Conservation (phyloP, 148 eudicot species). For the Polygonum maritimum region DNA sequence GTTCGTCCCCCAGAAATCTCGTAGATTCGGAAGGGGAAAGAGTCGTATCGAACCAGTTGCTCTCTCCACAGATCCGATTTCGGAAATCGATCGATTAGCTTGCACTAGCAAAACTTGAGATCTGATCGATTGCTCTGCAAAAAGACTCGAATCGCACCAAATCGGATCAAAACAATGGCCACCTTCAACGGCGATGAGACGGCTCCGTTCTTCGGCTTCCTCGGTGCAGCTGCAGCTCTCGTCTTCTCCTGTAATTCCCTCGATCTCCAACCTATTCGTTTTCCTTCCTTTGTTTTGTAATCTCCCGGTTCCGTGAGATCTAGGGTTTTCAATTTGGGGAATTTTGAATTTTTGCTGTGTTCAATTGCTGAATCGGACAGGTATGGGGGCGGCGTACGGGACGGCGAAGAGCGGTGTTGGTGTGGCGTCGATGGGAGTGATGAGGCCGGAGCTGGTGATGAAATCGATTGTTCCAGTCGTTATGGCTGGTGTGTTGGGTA, state of each 20-base stretch:
- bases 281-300: background rate
- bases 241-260: slow-evolving; percentile 18
- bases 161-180: slow-evolving; percentile 8
- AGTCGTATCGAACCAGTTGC: background rate
- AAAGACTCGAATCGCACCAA: background rate
- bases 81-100: background rate
- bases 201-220: slow-evolving; percentile 18
- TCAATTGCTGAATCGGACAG: background rate
- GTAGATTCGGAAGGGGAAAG: background rate
- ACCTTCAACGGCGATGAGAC: slow-evolving; percentile 20
- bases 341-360: background rate
- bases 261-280: background rate
- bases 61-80: background rate
- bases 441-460: slow-evolving; percentile 20
- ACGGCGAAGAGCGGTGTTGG: slow-evolving; percentile 20
- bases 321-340: slow-evolving; percentile 5
- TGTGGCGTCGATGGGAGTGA: slow-evolving; percentile 20
- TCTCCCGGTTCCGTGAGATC: background rate
- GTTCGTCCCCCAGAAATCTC: background rate
- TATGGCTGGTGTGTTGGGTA: slow-evolving; percentile 20
- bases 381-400: slow-evolving; percentile 21
- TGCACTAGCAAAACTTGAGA: background rate
- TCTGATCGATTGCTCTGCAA: background rate
- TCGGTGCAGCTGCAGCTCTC: slow-evolving; percentile 18
- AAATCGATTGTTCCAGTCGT: slow-evolving; percentile 18